A percentile compares a stretch with the other conserved stretches of the same genome.
Conservation (phyloP, 2,329 filamentous ascomycete genomes). For the Dendryphion nanum region DNA sequence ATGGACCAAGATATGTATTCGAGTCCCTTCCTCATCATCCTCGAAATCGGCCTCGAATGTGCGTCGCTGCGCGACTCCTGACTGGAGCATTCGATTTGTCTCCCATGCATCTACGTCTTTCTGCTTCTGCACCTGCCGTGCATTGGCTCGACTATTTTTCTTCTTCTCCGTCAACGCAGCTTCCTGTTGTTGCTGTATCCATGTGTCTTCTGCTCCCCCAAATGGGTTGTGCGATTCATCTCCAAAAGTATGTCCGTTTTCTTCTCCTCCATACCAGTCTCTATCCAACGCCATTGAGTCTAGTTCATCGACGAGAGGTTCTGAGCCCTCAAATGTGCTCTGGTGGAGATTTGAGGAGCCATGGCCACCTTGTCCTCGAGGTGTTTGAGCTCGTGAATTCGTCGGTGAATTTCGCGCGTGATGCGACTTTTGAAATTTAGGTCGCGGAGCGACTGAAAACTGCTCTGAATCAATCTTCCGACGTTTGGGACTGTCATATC, state of each 20-base stretch:
- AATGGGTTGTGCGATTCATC: conserved; percentile 94
- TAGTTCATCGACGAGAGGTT: conserved; percentile 61
- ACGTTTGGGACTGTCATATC: conserved; percentile 58
- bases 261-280: conserved; percentile 90
- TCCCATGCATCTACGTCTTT: conserved; percentile 98
- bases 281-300: conserved; percentile 77
- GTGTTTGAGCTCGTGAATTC: conserved; percentile 36
- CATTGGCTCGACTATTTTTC: conserved; percentile 67
- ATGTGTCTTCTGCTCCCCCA: conserved; percentile 69
- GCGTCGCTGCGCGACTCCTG: conserved; percentile 86
- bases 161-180: conserved; percentile 77
- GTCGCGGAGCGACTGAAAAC: conserved; percentile 54
- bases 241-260: conserved; percentile 80
- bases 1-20: conserved; percentile 89
- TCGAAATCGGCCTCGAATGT: conserved; percentile 80
- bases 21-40: conserved; percentile 84
- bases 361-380: too few species aligned
- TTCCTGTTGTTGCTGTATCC: conserved; percentile 74
- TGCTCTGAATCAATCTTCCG: conserved; percentile 66
- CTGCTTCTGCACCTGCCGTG: conserved; percentile 78
- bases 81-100: conserved; percentile 96
- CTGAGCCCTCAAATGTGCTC: conserved; percentile 60
- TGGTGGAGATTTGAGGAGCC: conserved; percentile 42
- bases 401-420: conserved; percentile 21
- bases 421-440: conserved; percentile 40